Evolutionary conservation across 306 rosid species (phyloP).

Genomic region (apple (Malus domestica)): ASM211411v1 NC_041801.1:35060001-35060500

Average conservation of each 20-base stretch:
- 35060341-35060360: slow-evolving; percentile 33
- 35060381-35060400: slow-evolving; percentile 99
- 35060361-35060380: slow-evolving; percentile 88
- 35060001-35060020: slow-evolving; percentile 99
- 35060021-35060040: slow-evolving; percentile 94
- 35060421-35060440: slow-evolving; percentile 83
- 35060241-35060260: slow-evolving; percentile 34
- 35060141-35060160: slow-evolving; percentile 97
- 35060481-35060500: not conserved
- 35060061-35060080: slow-evolving; percentile 6
- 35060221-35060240: slow-evolving; percentile 58
- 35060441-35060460: slow-evolving; percentile 71
- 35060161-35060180: slow-evolving; percentile 75
- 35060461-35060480: slow-evolving; percentile 4
- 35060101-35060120: not conserved
- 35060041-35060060: slow-evolving; percentile 46
- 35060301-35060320: not conserved
- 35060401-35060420: slow-evolving; percentile 88
- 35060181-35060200: slow-evolving; percentile 99
- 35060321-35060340: slow-evolving; percentile 40
- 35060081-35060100: slow-evolving; percentile 13
- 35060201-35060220: slow-evolving; percentile 80
- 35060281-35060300: slow-evolving; percentile 7
- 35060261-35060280: slow-evolving; percentile 11
- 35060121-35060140: slow-evolving; percentile 99